Evolutionary conservation across 768 basidiomycete species (phyloP).

Genomic region (Pleurotus pulmonarius): DNA sequence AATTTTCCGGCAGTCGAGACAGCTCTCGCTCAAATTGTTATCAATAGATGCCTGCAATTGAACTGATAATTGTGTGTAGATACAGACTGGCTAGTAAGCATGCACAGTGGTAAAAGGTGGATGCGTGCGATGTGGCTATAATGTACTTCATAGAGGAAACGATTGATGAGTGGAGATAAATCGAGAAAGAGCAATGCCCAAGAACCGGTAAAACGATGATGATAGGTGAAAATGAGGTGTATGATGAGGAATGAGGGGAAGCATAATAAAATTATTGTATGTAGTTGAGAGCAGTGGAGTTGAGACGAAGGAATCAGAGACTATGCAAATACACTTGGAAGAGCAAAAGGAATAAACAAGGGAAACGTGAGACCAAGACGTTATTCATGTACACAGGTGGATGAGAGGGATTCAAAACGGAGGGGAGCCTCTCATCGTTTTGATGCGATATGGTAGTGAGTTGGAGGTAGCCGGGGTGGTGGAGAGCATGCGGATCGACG

Average conservation of each 20-base stretch:
- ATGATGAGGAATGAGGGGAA: neutral
- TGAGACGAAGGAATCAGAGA: neutral
- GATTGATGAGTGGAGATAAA: neutral
- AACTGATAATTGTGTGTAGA: too few species aligned
- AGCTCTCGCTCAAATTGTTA: too few species aligned
- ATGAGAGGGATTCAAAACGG: too few species aligned
- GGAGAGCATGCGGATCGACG: neutral
- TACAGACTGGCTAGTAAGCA: too few species aligned
- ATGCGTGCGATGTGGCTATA: neutral
- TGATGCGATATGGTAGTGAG: neutral
- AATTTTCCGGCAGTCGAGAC: too few species aligned
- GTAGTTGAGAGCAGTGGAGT: neutral
- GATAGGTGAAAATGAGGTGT: neutral
- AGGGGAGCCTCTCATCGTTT: too few species aligned
- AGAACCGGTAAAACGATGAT: neutral
- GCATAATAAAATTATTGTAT: neutral
- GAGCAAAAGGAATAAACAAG: too few species aligned
- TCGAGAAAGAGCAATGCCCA: neutral
- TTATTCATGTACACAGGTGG: too few species aligned
- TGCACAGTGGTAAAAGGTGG: neutral
- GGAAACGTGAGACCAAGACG: too few species aligned
- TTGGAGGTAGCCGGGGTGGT: neutral
- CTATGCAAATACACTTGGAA: too few species aligned
- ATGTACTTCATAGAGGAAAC: neutral
- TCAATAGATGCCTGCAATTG: too few species aligned